Evolutionary conservation across 2,329 filamentous ascomycete genomes (phyloP).

Genomic region (Clarireedia homoeocarpa): DNA sequence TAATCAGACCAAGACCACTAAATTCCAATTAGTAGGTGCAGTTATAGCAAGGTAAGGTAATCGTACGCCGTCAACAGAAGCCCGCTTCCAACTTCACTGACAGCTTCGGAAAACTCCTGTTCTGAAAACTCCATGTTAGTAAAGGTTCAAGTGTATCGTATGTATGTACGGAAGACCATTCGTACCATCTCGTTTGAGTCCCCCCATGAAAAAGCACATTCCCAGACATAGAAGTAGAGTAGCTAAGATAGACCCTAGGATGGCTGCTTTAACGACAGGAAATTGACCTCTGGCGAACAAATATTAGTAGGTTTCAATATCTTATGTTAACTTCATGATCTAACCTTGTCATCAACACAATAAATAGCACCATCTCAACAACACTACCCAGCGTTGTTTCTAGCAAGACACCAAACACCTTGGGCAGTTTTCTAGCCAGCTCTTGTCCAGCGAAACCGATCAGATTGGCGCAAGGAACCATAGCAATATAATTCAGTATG

Average conservation of each 20-base stretch:
- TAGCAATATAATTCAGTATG: slow-evolving; percentile 64
- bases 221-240: slow-evolving; percentile 77
- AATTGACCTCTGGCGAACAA: slow-evolving; percentile 35
- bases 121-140: slow-evolving; percentile 30
- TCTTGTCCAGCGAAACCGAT: slow-evolving; percentile 69
- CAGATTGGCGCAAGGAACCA: slow-evolving; percentile 69
- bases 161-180: not conserved
- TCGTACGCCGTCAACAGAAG: slow-evolving; percentile 67
- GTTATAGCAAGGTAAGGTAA: slow-evolving; percentile 4
- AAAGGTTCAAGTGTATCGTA: not conserved
- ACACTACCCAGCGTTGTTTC: slow-evolving; percentile 62
- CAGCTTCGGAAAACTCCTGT: slow-evolving; percentile 63
- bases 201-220: slow-evolving; percentile 71
- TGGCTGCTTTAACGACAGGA: slow-evolving; percentile 74
- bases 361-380: slow-evolving; percentile 77
- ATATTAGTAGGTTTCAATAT: not conserved
- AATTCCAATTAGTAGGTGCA: slow-evolving; percentile 7
- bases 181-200: slow-evolving; percentile 49
- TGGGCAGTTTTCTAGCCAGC: slow-evolving; percentile 65
- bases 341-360: slow-evolving; percentile 53
- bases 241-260: slow-evolving; percentile 74
- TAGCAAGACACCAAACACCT: slow-evolving; percentile 57
- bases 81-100: slow-evolving; percentile 73
- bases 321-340: not conserved
- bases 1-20: slow-evolving; percentile 41